These are phyloP conservation scores for Dunaliella primolecta DNA, from an alignment of 139 green algal genomes.

Conservation along the genomic window DNA sequence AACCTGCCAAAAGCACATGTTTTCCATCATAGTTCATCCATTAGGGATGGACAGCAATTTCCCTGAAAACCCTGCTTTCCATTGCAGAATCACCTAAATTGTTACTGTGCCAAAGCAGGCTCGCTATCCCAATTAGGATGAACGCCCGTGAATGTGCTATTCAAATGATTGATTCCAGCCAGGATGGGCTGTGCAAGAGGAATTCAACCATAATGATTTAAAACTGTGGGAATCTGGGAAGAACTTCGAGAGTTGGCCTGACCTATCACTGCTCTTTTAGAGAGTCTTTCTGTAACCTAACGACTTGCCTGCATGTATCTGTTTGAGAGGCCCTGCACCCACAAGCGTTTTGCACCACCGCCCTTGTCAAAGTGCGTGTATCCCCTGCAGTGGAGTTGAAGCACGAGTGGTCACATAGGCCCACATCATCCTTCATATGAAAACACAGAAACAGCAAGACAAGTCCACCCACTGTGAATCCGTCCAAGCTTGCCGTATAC, in stretches of 20 bases:
- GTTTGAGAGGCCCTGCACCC: not conserved
- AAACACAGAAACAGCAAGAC: not conserved
- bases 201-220: not conserved
- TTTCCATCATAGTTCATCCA: too few relatives aligned
- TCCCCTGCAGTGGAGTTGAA: not conserved
- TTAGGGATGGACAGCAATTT: too few relatives aligned
- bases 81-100: too few relatives aligned
- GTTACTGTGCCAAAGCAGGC: too few relatives aligned
- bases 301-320: not conserved
- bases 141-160: not conserved
- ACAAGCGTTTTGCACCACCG: not conserved
- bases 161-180: not conserved
- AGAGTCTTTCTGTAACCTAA: not conserved
- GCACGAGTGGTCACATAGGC: not conserved
- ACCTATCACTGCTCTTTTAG: not conserved
- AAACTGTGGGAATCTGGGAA: not conserved
- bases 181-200: too few relatives aligned
- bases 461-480: not conserved
- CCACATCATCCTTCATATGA: not conserved
- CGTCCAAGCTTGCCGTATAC: not conserved
- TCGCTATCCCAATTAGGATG: too few relatives aligned
- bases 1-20: too few relatives aligned
- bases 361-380: not conserved
- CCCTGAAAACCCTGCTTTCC: too few relatives aligned
- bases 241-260: too few relatives aligned